These are phyloP conservation scores for Cutaneotrichosporon arboriforme DNA, from an alignment of 1,284 basidiomycete genomes.

Conservation along the genomic window DNA sequence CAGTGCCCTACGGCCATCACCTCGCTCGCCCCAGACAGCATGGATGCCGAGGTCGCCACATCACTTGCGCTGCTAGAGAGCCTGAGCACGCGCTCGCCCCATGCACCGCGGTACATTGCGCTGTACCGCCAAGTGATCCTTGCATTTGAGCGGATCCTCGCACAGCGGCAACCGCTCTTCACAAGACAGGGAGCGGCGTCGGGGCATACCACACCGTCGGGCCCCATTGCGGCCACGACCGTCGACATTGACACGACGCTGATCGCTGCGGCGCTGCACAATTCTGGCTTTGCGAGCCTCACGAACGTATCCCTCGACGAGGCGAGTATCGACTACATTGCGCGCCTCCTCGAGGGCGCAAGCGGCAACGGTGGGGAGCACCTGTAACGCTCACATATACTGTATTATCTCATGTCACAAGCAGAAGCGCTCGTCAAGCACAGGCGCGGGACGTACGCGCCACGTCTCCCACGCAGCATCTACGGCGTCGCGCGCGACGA, in stretches of 20 bases:
- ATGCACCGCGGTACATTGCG: not conserved
- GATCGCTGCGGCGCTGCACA: not conserved
- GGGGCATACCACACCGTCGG: too few relatives aligned
- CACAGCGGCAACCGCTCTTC: too few relatives aligned
- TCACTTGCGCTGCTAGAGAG: not conserved
- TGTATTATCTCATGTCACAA: too few relatives aligned
- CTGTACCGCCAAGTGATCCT: not conserved
- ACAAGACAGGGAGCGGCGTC: too few relatives aligned
- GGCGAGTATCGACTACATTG: not conserved
- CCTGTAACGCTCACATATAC: too few relatives aligned
- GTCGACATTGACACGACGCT: not conserved
- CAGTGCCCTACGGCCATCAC: not conserved
- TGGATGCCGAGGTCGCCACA: not conserved
- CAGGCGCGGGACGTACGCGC: slow-evolving; percentile 34
- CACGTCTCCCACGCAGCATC: slow-evolving; percentile 50
- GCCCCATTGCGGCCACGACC: too few relatives aligned
- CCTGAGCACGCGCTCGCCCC: not conserved
- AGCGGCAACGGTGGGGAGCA: too few relatives aligned
- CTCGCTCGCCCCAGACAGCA: not conserved
- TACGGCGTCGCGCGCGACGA: slow-evolving; percentile 66
- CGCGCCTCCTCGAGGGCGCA: not conserved
- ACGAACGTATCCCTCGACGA: not conserved
- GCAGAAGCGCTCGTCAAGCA: slow-evolving; percentile 37
- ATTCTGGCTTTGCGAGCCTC: not conserved
- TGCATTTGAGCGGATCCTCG: not conserved